Base-by-base conservation (phyloP, 441 rosid species). In the Eugenia klotzschiana region DNA sequence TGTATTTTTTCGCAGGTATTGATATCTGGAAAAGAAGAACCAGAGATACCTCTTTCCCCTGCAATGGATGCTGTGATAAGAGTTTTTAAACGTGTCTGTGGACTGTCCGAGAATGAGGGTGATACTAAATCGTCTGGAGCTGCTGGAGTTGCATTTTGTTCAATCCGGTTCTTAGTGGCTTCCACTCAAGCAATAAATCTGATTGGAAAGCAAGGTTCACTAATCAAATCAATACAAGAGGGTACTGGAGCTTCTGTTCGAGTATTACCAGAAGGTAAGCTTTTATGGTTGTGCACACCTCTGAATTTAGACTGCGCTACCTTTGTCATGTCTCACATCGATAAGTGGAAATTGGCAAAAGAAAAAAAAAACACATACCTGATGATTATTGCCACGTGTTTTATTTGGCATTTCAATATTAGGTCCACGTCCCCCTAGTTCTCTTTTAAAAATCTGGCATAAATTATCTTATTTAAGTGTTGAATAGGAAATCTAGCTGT, bases 201-300 rank as follows among this genome's bases (percentile, higher is more conserved):
- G 72, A 96, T 96, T 46, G 98, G 99, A 79, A 96, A 93, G 88
- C 97, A 95, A 84, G 99, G 98, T 23, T 93, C 94, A 11, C 81
- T 88, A 52, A 94, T 96, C 58, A 96, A 91, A 82, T 96, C 95
- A 8, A 92, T 96, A 46, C 96, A 94, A 80, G 95, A 96, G 89
- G 90, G 83, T 82, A 89, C 95, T 82, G 93, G 96, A 83, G 97
- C 97, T 57, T 87, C 91, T 49, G 94, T 95, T 79, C 92, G 98
- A 50, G 92, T 96, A 73, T 89, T 96, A 79, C 86, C 96, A 43
- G 92, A 90, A 92, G 98, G 98, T 93, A 87, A 83, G 85, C 33
- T 84, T 82, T 33, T 64, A 64, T 64, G 37, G n/a, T 64, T 33
- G 43, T 18, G 46, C n/a, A 18, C 40, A 18, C 14, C 46, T 33